Conservation (phyloP, 2,329 filamentous ascomycete species). For the Lojkania enalia region DNA sequence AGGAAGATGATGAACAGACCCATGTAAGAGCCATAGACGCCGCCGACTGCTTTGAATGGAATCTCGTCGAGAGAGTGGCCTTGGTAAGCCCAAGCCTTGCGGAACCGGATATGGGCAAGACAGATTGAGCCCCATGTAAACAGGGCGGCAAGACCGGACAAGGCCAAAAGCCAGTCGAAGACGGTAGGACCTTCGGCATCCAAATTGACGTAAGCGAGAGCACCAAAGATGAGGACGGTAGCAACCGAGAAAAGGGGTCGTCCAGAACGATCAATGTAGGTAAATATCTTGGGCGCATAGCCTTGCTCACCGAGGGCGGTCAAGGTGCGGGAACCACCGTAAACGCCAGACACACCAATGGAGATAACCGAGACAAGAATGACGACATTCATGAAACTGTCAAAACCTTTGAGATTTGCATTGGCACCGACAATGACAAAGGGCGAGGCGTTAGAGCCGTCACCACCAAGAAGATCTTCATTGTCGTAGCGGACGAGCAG, state of each 20-base stretch:
- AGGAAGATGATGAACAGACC: constrained; percentile 46
- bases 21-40: constrained; percentile 47
- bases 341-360: constrained; percentile 63
- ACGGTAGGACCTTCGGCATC: constrained; percentile 53
- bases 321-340: constrained; percentile 61
- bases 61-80: constrained; percentile 50
- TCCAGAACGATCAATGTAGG: constrained; percentile 81
- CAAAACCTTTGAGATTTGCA: constrained; percentile 63
- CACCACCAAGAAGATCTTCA: constrained; percentile 38
- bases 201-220: constrained; percentile 71
- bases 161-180: constrained; percentile 78
- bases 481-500: constrained; percentile 46
- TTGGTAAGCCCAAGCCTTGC: constrained; percentile 52
- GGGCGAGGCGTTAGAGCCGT: constrained; percentile 56
- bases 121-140: constrained; percentile 87
- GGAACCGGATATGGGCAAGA: constrained; percentile 90
- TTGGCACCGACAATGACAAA: constrained; percentile 68
- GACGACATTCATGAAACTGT: constrained; percentile 68
- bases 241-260: constrained; percentile 75
- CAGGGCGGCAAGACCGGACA: constrained; percentile 72
- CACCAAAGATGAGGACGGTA: constrained; percentile 67
- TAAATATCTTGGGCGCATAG: constrained; percentile 75
- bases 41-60: constrained; percentile 48
- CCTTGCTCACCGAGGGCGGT: constrained; percentile 57
- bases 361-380: constrained; percentile 65